Base-by-base conservation (phyloP, 2,329 filamentous ascomycete genomes). In the Ophidiomyces ophidiicola region DNA sequence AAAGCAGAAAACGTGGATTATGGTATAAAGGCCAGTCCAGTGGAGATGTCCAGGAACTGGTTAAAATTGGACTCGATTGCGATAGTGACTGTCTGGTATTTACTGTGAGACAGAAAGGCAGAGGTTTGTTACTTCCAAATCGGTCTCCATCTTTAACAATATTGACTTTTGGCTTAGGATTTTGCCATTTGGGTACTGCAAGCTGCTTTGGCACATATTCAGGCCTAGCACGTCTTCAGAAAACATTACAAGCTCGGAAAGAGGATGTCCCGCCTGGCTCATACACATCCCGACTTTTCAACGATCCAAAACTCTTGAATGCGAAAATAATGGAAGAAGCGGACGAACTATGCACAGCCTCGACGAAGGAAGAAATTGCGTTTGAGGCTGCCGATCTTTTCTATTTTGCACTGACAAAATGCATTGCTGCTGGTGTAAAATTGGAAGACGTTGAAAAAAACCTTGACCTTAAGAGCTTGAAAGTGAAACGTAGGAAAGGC, bases 271-370 rank as follows among this genome's bases (percentile, higher is more conserved):
- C 90, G 0, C 72, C 73, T 48, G 88, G 87, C 1, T 98, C 90
- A 8, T 98, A 98, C 61, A 98, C 90, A 3, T 84, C 86, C 12
- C 73, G 88, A 23, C 68, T 98, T 1, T 98, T 96, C 68, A 87
- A 80, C 12, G 90, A 98, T 47, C 76, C 84, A 50, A 87, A 92
- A 59, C 72, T 98, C 40, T 65, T 94, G 39, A 74, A 83, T 30
- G 90, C 90, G 2, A 98, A 98, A 70, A 94, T 98, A 41, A 92
- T 96, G 78, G 90, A 98, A 61, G 90, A 98, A 60, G 90, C 90
- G 0, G 83, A 92, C 54, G 90, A 98, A 64, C 71, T 98, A 29
- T 94, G 88, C 55, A 78, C 90, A 47, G 88, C 90, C 11, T 78
- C 77, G 48, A 79, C 77, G 0, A 81, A 82, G 44, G 72, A 87